These are phyloP conservation scores for Nymphaea colorata DNA, from an alignment of 164 flowering plant genomes.

Conservation along the genomic window DNA sequence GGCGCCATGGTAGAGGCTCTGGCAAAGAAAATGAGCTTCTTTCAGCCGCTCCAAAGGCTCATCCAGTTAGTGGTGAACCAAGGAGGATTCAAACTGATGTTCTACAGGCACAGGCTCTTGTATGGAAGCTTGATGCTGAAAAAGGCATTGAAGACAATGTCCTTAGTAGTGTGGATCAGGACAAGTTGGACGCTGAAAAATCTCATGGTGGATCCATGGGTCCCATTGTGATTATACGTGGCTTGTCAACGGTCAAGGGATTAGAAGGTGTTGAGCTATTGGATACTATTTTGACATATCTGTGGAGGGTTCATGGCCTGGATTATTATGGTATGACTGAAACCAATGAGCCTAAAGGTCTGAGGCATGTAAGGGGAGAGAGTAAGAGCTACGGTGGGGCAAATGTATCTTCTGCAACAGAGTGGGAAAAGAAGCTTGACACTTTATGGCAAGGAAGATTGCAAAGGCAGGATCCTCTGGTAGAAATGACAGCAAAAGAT, in stretches of 20 bases:
- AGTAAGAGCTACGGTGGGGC: constrained; percentile 42
- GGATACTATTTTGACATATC: constrained; percentile 81
- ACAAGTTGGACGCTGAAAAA: constrained; percentile 51
- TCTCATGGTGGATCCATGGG: constrained; percentile 69
- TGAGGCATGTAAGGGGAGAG: constrained; percentile 82
- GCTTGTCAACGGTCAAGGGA: constrained; percentile 81
- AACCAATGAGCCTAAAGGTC: constrained; percentile 74
- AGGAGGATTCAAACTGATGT: constrained; percentile 65
- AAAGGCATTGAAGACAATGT: constrained; percentile 82
- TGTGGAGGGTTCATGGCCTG: constrained; percentile 92
- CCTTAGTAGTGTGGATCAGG: constrained; percentile 42
- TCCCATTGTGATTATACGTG: constrained; percentile 73
- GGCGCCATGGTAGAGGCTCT: constrained; percentile 52
- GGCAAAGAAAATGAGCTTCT: constrained; percentile 52
- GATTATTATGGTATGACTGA: constrained; percentile 94
- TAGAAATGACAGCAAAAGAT: constrained; percentile 86
- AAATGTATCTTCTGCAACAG: constrained; percentile 29
- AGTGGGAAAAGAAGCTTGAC: constrained; percentile 91
- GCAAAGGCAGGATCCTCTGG: constrained; percentile 80
- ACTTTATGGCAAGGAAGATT: constrained; percentile 79
- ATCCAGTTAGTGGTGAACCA: constrained; percentile 66
- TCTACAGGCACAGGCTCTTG: constrained; percentile 74
- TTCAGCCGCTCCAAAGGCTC: constrained; percentile 86
- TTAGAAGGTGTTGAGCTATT: constrained; percentile 88
- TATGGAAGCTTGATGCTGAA: constrained; percentile 78